Evolutionary conservation across 306 rosid genomes (phyloP), one percentile per base, ranked within the genome.

Genomic region (Cercis canadensis): DNA sequence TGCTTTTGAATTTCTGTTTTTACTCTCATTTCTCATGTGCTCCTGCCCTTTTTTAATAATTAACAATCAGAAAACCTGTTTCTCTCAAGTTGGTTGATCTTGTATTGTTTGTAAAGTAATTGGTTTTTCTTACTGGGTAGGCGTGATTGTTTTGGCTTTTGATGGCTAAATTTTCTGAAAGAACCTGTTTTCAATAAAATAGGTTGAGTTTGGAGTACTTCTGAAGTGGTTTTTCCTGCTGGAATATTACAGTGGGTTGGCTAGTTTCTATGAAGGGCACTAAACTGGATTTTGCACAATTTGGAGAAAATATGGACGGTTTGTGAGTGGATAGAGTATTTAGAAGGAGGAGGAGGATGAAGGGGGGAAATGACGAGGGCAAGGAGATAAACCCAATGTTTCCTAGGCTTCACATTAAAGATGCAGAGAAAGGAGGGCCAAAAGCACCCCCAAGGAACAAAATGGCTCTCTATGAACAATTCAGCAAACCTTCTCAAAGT

Each of bases 391-490:
- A 82, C 31, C 92, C 96, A 45, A 86, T 91, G 90, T 88, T 85
- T 50, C 86, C 90, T 16, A 88, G 96, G 90, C 75, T 91, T 53
- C 85, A 85, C 85, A 82, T 91, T 33, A 87, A 81, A 52, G 96
- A 88, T 73, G 76, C 92, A 24, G 89, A 80, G 55, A 88, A 81
- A 80, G 87, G 92, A 78, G 92, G 92, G 10, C 88, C 86, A 33
- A 88, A 83, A 78, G 87, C 90, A 64, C 96, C 95, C 45, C 89
- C 92, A 73, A 88, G 96, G 82, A 88, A 87, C 78, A 91, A 91
- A 59, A 91, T 88, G 97, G 96, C 92, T 81, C 88, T 88, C 40
- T 83, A 83, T 75, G 90, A 86, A 74, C 87, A 83, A 74, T 77
- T 82, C 69, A 81, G 75, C 70, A 67, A 73, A 17, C 86, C 95